Base-by-base conservation (phyloP, 75 land plant genomes). In the Isoetes taiwanensis region DNA sequence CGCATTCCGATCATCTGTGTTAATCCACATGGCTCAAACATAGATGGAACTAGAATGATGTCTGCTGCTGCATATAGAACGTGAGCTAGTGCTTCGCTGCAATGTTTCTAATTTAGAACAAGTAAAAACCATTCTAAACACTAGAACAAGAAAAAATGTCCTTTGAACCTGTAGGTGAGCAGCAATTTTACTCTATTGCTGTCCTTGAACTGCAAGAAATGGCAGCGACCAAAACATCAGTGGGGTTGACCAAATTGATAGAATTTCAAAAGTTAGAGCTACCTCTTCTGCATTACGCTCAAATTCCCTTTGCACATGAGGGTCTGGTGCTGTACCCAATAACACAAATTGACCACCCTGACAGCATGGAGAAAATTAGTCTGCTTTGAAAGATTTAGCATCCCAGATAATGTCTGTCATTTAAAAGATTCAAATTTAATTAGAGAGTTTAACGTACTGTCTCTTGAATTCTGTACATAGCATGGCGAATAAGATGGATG, bases 1-100 rank as follows among this genome's bases (percentile, higher is more conserved):
- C 81, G 78, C 84, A 81, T 81, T 34, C 81, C 84, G 63, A 81
- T 78, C 81, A 81, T 71, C 56, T 81, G 84, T 27, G 84, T 67
- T 46, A 81, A 73, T 19, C 84, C 84, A 59, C 84, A 81, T 14
- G 84, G 84, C 59, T 81, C 84, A 75, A 75, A 81, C 52, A 81
- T 78, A 50, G 84, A 81, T 20, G 84, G 84, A 52, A 81, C 81
- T 41, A 81, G 57, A 10, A 81, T 78, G 50, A 81, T 70, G 62
- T 81, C 84, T 33, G 81, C 84, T 64, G 84, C 81, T 28, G 84
- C 84, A 75, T 81, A 81, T 1, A 81, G 78, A 70, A 81, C 64
- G 60, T 81, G 84, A 32, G 84, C 72, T 33, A 81, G 39, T 54
- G 67, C 84, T 57, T 81, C 84, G 66, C 84, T 81, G 70, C 57